Base-by-base conservation (phyloP, 2,329 filamentous ascomycete genomes). In the Stachybotrys chlorohalonatus region DNA sequence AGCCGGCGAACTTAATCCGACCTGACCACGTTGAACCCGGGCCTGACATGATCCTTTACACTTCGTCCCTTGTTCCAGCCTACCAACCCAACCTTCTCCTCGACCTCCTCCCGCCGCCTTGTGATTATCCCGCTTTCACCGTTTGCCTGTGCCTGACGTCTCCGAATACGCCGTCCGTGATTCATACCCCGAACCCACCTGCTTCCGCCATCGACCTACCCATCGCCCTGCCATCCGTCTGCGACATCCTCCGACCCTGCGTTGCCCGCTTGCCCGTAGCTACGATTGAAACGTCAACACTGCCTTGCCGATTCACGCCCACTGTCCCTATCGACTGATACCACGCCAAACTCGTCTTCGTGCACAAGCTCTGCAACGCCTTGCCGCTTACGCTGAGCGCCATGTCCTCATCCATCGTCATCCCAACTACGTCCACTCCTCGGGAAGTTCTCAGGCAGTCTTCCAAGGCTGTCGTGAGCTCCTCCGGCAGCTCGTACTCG, bases 321-420 rank as follows among this genome's bases (percentile, higher is more conserved):
- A 13, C 36, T 39, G 36, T 7, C 11, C 36, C 36, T 7, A 39
- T 7, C 36, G 36, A 11, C 11, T 11, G 36, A 39, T 11, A 39
- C 7, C 11, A 39, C 36, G 36, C 36, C 36, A 7, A 39, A 11
- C 8, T 42, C 13, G 9, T 13, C 36, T 5, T 42, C 36, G 36
- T 42, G 36, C 36, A 42, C 36, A 42, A 42, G 8, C 36, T 9
- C 13, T 5, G 36, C 36, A 9, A 42, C 36, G 13, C 36, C 13
- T 42, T 42, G 36, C 53, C 55, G 49, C 51, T 52, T 42, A 42
- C 50, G 32, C 36, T 24, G 50, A 56, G 52, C 51, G 49, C 59
- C 61, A 84, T 86, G 83, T 85, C 84, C 57, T 84, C 84, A 56
- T 87, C 84, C 57, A 89, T 89, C 71, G 76, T 80, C 60, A 90